Conservation (phyloP, 305 asterid species). For the Plantago lanceolata region DNA sequence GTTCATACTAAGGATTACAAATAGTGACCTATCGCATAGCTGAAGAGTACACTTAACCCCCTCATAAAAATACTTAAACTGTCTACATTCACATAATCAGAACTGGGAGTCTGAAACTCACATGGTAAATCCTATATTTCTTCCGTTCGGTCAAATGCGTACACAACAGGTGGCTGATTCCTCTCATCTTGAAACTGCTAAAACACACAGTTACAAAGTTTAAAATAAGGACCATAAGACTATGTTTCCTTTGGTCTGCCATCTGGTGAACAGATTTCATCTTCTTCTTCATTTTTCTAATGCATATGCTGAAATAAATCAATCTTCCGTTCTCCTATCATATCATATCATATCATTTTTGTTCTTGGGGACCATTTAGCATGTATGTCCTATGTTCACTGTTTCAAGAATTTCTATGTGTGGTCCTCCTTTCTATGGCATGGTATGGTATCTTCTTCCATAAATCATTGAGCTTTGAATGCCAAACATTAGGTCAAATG, state of each 20-base stretch:
- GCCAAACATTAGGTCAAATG: background rate
- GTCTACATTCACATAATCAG: slow-evolving; percentile 2
- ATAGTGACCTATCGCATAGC: background rate
- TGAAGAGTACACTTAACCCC: background rate
- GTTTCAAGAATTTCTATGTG: background rate
- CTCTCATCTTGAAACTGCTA: slow-evolving; percentile 3
- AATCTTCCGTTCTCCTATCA: background rate
- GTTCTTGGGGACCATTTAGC: slow-evolving; percentile 28
- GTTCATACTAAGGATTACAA: background rate
- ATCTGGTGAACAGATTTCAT: slow-evolving; percentile 34
- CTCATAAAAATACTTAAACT: background rate
- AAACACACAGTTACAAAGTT: background rate
- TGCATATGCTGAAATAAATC: background rate
- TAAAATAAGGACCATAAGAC: background rate
- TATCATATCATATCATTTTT: slow-evolving; percentile 6
- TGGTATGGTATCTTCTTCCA: background rate
- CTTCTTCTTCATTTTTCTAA: slow-evolving; percentile 25
- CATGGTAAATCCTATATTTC: slow-evolving; percentile 36
- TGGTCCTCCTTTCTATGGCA: background rate
- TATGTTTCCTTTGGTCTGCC: slow-evolving; percentile 50
- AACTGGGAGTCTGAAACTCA: slow-evolving; percentile 24
- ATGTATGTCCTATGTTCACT: slow-evolving; percentile 6
- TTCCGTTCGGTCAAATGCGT: slow-evolving; percentile 37
- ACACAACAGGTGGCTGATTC: slow-evolving; percentile 44
- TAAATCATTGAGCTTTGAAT: background rate